phyloP scores from a whole-genome alignment of 1,284 basidiomycete genomes.

The Pascua sp. region DNA sequence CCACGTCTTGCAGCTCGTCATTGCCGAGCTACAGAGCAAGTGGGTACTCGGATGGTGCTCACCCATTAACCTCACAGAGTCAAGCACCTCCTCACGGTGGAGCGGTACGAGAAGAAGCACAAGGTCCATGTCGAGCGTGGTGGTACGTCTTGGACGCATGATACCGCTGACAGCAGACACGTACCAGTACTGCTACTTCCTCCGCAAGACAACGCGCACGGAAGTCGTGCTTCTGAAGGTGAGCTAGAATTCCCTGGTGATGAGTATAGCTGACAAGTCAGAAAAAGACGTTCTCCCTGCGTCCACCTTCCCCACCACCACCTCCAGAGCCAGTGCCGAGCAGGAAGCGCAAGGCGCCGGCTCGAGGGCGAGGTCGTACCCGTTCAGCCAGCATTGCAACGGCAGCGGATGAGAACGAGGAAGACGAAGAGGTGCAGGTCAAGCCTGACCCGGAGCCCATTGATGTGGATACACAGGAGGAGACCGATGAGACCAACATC shows the following conservation, averaged over 20 bases:
- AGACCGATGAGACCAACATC: conserved; percentile 22
- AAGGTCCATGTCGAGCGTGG: conserved; percentile 45
- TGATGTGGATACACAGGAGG: neutral
- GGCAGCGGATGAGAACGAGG: conserved; percentile 7
- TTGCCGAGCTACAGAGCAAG: conserved; percentile 36
- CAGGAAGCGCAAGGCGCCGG: conserved; percentile 21
- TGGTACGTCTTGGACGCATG: conserved; percentile 21
- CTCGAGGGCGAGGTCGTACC: conserved; percentile 6
- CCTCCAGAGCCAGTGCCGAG: neutral
- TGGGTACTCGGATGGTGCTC: conserved; percentile 4
- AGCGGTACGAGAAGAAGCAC: conserved; percentile 36
- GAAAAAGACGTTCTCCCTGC: conserved; percentile 39
- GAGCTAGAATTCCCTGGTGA: neutral
- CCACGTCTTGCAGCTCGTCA: conserved; percentile 38
- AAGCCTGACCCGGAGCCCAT: conserved; percentile 22
- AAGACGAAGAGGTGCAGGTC: conserved; percentile 20
- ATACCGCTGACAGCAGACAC: conserved; percentile 24
- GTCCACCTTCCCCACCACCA: conserved; percentile 35
- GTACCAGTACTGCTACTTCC: conserved; percentile 48
- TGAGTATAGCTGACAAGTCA: conserved; percentile 8
- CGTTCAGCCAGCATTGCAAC: conserved; percentile 4
- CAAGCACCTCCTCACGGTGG: conserved; percentile 27
- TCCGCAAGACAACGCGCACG: conserved; percentile 41
- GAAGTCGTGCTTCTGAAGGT: conserved; percentile 47
- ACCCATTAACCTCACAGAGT: conserved; percentile 16